Conservation (phyloP, 106 monocot species). For the Allium sativum region DNA sequence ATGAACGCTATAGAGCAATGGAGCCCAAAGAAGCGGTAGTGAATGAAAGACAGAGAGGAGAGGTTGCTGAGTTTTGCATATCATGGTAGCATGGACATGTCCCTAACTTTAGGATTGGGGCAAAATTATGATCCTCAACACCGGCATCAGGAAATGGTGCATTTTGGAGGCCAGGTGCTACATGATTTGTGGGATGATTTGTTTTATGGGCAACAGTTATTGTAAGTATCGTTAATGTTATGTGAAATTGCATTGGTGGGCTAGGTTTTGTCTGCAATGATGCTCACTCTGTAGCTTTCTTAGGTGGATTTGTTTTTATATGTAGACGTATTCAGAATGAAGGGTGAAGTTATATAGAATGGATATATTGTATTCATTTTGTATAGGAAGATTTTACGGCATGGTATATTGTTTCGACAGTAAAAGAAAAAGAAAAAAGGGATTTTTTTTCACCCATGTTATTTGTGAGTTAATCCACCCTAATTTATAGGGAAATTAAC, state of each 20-base stretch:
- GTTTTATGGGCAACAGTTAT: neutral
- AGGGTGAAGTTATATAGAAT: too few relatives aligned
- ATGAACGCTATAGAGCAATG: constrained; percentile 11
- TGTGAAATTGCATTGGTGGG: neutral
- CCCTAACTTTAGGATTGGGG: constrained; percentile 33
- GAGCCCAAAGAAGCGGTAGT: constrained; percentile 30
- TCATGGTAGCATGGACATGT: constrained; percentile 27
- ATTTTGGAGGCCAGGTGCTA: constrained; percentile 27
- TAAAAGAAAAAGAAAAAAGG: too few relatives aligned
- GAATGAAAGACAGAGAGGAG: constrained; percentile 19
- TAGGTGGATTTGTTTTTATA: too few relatives aligned
- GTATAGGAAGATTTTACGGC: too few relatives aligned
- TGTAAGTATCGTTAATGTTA: neutral
- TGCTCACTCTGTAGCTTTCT: neutral
- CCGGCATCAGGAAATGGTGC: constrained; percentile 28
- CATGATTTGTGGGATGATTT: constrained; percentile 34
- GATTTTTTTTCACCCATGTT: too few relatives aligned
- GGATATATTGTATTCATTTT: too few relatives aligned
- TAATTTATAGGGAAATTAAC: too few relatives aligned
- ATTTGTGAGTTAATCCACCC: too few relatives aligned
- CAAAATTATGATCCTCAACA: constrained; percentile 33
- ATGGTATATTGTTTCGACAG: too few relatives aligned
- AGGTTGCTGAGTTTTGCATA: neutral
- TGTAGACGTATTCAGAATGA: too few relatives aligned
- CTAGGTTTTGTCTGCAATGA: constrained; percentile 4